Percentiles rank a stretch among this genome's conserved stretches.
Evolutionary conservation across 108 stramenopile species (phyloP).

Genomic region (Conticribra weissflogii): DNA sequence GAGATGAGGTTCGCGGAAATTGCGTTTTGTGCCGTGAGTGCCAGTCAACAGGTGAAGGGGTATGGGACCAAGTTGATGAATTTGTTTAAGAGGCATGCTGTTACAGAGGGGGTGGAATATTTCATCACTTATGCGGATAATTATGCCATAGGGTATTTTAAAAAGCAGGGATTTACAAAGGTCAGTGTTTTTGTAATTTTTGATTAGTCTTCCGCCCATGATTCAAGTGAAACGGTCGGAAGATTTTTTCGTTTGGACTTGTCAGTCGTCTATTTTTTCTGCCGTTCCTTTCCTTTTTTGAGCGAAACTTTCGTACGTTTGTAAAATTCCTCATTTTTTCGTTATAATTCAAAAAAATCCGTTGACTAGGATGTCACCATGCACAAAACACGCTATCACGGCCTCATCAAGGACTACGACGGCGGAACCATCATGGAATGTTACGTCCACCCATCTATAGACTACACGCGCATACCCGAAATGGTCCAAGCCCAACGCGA

Average conservation of each 20-base stretch:
- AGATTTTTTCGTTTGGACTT: no score
- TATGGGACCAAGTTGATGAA: conserved; percentile 99
- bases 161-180: conserved; percentile 97
- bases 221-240: background rate
- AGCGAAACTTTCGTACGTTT: no score
- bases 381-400: conserved; percentile 86
- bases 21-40: conserved; percentile 96
- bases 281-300: no score
- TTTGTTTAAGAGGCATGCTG: conserved; percentile 91
- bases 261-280: no score
- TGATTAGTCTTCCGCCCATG: no score
- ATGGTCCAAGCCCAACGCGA: conserved; percentile 79
- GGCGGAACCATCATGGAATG: conserved; percentile 99
- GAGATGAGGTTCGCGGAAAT: conserved; percentile 98
- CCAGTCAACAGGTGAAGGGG: conserved; percentile 93
- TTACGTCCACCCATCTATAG: conserved; percentile 94
- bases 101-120: conserved; percentile 87
- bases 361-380: conserved; percentile 80
- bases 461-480: conserved; percentile 87
- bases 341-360: background rate
- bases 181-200: conserved; percentile 2
- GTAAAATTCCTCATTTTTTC: no score
- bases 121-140: conserved; percentile 99
- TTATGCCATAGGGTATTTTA: conserved; percentile 98
- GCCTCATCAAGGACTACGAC: conserved; percentile 99